A percentile compares a stretch with the other conserved stretches of the same genome.
phyloP scores from a whole-genome alignment of 257 asterid species.

The Capsicum pubescens region DNA sequence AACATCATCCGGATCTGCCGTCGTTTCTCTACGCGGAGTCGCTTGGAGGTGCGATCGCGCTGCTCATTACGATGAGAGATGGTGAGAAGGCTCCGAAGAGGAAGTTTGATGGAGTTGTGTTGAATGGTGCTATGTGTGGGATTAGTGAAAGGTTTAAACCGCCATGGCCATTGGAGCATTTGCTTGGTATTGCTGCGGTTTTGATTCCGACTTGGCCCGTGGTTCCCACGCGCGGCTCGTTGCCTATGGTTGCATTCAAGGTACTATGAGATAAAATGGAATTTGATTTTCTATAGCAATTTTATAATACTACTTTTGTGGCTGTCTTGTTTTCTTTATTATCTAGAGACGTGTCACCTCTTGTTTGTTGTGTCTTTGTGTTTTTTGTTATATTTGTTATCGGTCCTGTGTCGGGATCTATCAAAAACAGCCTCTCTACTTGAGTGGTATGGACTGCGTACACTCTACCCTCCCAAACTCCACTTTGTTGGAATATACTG shows the following conservation, averaged over 20 bases:
- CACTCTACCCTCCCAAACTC: too few species aligned
- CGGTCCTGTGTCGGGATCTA: too few species aligned
- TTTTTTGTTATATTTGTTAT: too few species aligned
- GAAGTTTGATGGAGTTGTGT: slow-evolving; percentile 73
- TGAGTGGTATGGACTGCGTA: too few species aligned
- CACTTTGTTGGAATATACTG: too few species aligned
- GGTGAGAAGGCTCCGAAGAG: slow-evolving; percentile 56
- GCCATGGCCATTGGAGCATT: slow-evolving; percentile 96
- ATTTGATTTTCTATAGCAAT: too few species aligned
- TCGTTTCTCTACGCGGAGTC: slow-evolving; percentile 84
- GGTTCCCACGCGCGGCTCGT: slow-evolving; percentile 88
- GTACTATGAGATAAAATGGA: slow-evolving; percentile 22
- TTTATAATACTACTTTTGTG: too few species aligned
- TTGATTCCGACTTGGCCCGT: slow-evolving; percentile 79
- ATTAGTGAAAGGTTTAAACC: slow-evolving; percentile 92
- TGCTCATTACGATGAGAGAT: slow-evolving; percentile 74
- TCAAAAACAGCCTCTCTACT: too few species aligned
- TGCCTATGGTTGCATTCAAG: slow-evolving; percentile 82
- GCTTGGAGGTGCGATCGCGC: slow-evolving; percentile 88
- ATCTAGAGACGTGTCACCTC: too few species aligned
- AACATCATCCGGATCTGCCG: slow-evolving; percentile 43
- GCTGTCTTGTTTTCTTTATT: too few species aligned
- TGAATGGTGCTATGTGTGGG: slow-evolving; percentile 97
- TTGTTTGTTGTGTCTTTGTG: too few species aligned
- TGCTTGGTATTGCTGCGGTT: slow-evolving; percentile 77